Percentiles rank a stretch among this genome's conserved stretches.
phyloP scores from a whole-genome alignment of 1,139 yeast genomes.

The Hyphopichia fennica region DNA sequence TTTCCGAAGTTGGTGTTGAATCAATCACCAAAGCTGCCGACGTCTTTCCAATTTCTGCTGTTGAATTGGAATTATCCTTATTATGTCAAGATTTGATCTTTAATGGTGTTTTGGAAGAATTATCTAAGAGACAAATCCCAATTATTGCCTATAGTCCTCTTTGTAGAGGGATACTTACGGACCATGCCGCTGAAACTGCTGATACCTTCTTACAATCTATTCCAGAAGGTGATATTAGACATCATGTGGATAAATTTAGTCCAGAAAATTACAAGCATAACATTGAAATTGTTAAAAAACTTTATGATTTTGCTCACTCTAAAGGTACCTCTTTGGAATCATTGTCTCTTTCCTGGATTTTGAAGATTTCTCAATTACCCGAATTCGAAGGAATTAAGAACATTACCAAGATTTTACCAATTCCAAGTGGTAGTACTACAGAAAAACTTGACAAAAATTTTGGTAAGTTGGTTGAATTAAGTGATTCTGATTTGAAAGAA shows the following conservation, averaged over 20 bases:
- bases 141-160: constrained; percentile 80
- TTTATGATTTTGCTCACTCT: constrained; percentile 50
- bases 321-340: constrained; percentile 56
- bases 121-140: constrained; percentile 50
- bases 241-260: constrained; percentile 55
- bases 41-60: constrained; percentile 56
- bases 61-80: constrained; percentile 75
- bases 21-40: constrained; percentile 58
- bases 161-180: constrained; percentile 77
- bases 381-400: constrained; percentile 33
- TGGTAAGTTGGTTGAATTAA: constrained; percentile 40
- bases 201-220: constrained; percentile 35
- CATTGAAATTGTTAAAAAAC: constrained; percentile 38
- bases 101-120: constrained; percentile 63
- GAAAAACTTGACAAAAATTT: constrained; percentile 62
- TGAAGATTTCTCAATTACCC: constrained; percentile 29
- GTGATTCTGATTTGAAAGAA: constrained; percentile 52
- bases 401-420: constrained; percentile 66
- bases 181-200: constrained; percentile 43
- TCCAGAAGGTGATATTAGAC: constrained; percentile 57
- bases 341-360: constrained; percentile 73
- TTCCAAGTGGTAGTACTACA: constrained; percentile 70
- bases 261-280: constrained; percentile 59
- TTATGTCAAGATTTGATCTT: constrained; percentile 57
- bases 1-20: constrained; percentile 67